These are phyloP conservation scores for Apiospora aurea DNA, from an alignment of 2,329 filamentous ascomycete genomes.

Conservation along the genomic window DNA sequence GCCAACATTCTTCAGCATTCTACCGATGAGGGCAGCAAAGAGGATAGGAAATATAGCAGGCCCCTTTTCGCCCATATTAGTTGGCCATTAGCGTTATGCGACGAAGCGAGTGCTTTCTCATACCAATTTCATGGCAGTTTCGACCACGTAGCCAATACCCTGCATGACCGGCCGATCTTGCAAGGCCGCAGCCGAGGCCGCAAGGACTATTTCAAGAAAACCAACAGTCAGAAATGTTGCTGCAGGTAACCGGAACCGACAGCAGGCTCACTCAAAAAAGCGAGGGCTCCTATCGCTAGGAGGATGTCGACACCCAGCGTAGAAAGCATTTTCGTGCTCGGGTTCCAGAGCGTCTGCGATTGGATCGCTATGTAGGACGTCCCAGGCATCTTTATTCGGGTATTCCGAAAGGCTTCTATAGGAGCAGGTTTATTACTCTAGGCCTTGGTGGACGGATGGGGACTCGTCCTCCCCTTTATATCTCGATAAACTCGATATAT, in stretches of 20 bases:
- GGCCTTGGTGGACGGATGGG: background rate
- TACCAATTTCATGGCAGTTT: constrained; percentile 3
- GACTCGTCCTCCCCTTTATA: background rate
- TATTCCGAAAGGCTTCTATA: background rate
- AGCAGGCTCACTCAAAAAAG: background rate
- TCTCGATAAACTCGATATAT: background rate
- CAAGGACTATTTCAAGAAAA: background rate
- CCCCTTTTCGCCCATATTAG: background rate
- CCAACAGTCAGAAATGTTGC: background rate
- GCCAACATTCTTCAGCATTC: background rate
- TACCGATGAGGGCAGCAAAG: background rate
- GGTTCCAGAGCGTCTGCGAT: background rate
- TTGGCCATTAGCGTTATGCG: background rate
- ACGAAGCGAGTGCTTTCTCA: background rate
- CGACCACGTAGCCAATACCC: background rate
- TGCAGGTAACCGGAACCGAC: background rate
- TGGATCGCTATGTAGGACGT: background rate
- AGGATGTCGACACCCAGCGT: background rate
- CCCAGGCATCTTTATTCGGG: background rate
- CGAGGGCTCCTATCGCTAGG: background rate
- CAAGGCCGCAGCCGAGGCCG: background rate
- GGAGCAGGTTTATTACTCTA: background rate
- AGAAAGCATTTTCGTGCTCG: background rate
- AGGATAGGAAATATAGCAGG: background rate
- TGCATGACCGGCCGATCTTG: background rate